Conservation (phyloP, 202 grass and related monocot species). For the Schoenoplectus triqueter region DNA sequence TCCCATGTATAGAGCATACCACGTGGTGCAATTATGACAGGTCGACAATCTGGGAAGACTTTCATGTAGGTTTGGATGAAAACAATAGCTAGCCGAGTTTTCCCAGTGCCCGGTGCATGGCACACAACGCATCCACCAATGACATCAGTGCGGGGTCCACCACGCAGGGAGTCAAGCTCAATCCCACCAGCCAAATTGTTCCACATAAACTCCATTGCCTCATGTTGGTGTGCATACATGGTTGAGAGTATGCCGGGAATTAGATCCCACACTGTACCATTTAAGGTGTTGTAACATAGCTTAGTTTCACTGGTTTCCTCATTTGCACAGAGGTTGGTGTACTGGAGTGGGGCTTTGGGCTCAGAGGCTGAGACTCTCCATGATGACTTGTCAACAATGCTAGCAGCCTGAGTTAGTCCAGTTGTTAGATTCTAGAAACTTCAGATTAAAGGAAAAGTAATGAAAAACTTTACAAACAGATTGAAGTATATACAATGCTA, state of each 20-base stretch:
- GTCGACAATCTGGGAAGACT: constrained; percentile 77
- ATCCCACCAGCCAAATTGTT: constrained; percentile 78
- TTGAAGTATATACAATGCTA: neutral
- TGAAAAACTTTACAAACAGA: neutral
- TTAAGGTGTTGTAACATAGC: constrained; percentile 47
- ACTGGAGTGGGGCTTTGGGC: constrained; percentile 50
- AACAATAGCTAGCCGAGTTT: constrained; percentile 77
- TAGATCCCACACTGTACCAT: constrained; percentile 85
- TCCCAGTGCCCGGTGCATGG: constrained; percentile 92
- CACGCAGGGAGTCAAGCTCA: constrained; percentile 63
- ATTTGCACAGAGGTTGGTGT: constrained; percentile 60
- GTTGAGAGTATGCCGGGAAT: constrained; percentile 67
- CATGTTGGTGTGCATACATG: constrained; percentile 76
- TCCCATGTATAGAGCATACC: constrained; percentile 95
- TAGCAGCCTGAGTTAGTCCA: constrained; percentile 51
- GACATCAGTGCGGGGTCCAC: constrained; percentile 60
- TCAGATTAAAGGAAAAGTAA: constrained; percentile 11
- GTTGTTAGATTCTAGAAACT: constrained; percentile 9
- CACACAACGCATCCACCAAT: constrained; percentile 87
- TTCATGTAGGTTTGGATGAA: constrained; percentile 95
- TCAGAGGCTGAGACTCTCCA: constrained; percentile 47
- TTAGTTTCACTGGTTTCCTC: constrained; percentile 37
- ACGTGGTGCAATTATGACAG: constrained; percentile 84
- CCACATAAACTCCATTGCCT: constrained; percentile 99
- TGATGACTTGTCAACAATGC: constrained; percentile 53